Base-by-base conservation (phyloP, 768 basidiomycete species). In the Chalciporus pseudorubinellus region DNA sequence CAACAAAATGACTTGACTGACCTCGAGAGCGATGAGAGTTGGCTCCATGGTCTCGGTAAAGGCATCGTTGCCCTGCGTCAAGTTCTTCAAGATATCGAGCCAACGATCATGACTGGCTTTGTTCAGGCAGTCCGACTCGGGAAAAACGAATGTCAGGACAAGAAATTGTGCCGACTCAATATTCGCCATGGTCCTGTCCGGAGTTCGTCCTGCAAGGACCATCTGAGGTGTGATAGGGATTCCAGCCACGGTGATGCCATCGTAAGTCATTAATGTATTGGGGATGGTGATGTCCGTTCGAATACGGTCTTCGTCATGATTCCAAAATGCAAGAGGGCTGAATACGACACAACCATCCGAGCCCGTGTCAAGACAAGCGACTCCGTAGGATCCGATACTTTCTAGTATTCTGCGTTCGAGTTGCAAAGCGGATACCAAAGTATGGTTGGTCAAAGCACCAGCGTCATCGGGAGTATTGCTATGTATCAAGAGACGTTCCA, bases 61-160 rank as follows among this genome's bases (percentile, higher is more conserved):
- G 18, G 77, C 59, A 41, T 73, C 69, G 8, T 65, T 65, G 22
- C 67, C 64, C 16, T 68, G 67, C 0, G 73, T 70, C 1, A 74
- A 73, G 36, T 74, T 68, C 44, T 72, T 66, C 13, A 92, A 70
- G 10, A 77, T 71, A 31, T 85, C 72, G 42, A 80, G 66, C 89
- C 89, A 92, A 26, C 74, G 67, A 45, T 74, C 66, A 57, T 89
- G 90, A 36, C 85, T 85, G 12, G 73, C 66, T 48, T 75, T 77
- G 36, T 77, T 77, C 55, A 84, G 68, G 68, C 90, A 92, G 56
- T 87, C 83, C 14, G 74, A 78, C 57, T 90, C 86, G 2, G 80
- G 83, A 63, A 94, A 91, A 70, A 91, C 84, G 67, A 89, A 93
- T 0, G 89, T 91, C 51, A 92, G 74, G 14, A 84, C 88, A 18